Percentiles rank a stretch among this genome's conserved stretches.
These are phyloP conservation scores for Globisporangium echinulatum DNA, from an alignment of 352 stramenopile genomes.

Conservation along the genomic window DNA sequence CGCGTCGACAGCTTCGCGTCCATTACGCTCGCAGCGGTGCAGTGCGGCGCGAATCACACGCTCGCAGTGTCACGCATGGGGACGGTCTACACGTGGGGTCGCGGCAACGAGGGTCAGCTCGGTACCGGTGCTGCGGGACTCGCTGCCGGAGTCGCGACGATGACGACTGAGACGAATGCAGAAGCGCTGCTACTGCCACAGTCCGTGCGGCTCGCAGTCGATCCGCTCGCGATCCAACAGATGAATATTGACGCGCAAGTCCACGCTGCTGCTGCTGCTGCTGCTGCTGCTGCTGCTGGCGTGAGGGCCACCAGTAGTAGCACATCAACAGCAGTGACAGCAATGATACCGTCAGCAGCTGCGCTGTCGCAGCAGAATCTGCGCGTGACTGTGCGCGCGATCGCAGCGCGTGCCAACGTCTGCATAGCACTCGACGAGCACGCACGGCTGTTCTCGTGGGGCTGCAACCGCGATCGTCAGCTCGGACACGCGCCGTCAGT, in stretches of 20 bases:
- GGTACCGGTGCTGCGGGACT: constrained; percentile 11
- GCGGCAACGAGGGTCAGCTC: constrained; percentile 44
- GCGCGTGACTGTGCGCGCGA: constrained; percentile 26
- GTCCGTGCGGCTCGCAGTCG: constrained; percentile 15
- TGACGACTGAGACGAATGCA: background rate
- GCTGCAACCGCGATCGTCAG: constrained; percentile 33
- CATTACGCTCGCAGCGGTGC: constrained; percentile 20
- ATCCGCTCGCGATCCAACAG: constrained; percentile 20
- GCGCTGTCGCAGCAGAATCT: constrained; percentile 15
- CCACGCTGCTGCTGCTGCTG: constrained; percentile 3
- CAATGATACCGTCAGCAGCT: background rate
- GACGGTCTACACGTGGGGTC: constrained; percentile 52
- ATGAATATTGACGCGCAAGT: constrained; percentile 22
- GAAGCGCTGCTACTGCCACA: constrained; percentile 1
- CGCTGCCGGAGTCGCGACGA: no score
- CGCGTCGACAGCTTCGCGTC: constrained; percentile 43
- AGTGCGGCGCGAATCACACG: constrained; percentile 42
- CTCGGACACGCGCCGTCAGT: constrained; percentile 14
- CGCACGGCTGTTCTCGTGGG: constrained; percentile 43
- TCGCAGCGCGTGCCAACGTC: constrained; percentile 25
- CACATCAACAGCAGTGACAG: no score
- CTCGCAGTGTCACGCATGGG: constrained; percentile 37
- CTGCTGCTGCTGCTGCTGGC: background rate
- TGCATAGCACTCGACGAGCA: constrained; percentile 40
- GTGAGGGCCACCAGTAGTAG: no score